Evolutionary conservation across 768 basidiomycete species (phyloP), one percentile per base, ranked within the genome.

Genomic region (Auriscalpium orientale): DNA sequence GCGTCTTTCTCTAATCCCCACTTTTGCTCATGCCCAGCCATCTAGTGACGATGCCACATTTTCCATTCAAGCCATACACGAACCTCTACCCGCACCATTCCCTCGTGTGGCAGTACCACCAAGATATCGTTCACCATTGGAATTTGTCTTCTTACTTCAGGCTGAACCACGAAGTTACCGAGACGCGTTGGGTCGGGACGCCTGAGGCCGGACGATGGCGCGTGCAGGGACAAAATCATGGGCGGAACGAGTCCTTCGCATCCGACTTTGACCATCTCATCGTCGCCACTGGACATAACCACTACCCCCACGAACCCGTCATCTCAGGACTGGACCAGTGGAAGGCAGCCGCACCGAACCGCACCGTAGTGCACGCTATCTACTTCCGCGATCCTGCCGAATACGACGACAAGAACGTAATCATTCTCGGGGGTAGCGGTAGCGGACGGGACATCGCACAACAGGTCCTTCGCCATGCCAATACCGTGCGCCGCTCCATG

Each of bases 281-380:
- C 34, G 74, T 80, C 36, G 80, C 79, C 18, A 74, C 68, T 20
- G 83, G 83, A 5, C 79, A 79, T 56, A 76, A 82, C 55, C 80
- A 80, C 57, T 70, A 76, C 53, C 82, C 83, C 3, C 67, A 70
- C 28, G 68, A 73, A 1, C 76, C 75, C 7, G 81, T 22, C 65
- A 71, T 12, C 77, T 80, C 5, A 12, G 82, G 82, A 1, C 72
- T 78, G 53, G 72, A 78, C 2, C 70, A 68, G 6, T 84, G 83
- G 82, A 62, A 80, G 10, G 68, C 64, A 4, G 60, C 60, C 2
- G 53, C 56, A 11, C 57, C 65, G 18, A 57, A 62, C 43, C 73
- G 79, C 22, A 68, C 76, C 54, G 72, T 83, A 1, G 36, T 78
- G 12, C 82, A 84, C 64, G 79, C 79, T 1, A 69, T 82, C 13